Conservation (phyloP, 169 alveolate species). For the Plasmodium gonderi region DNA sequence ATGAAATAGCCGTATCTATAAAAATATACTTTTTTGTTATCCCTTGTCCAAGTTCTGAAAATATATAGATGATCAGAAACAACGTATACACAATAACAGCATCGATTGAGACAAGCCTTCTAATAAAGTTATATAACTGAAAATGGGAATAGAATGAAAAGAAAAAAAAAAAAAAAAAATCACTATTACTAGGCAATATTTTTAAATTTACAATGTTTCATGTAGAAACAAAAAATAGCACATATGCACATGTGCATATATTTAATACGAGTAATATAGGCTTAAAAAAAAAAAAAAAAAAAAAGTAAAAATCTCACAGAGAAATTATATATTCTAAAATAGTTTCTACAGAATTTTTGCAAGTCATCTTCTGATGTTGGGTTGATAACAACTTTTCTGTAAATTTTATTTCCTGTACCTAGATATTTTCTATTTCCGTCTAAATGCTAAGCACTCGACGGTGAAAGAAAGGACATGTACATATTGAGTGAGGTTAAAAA, state of each 20-base stretch:
- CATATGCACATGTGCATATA: not conserved
- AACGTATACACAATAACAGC: slow-evolving; percentile 56
- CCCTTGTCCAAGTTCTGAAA: slow-evolving; percentile 62
- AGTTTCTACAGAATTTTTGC: slow-evolving; percentile 72
- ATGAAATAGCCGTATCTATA: slow-evolving; percentile 50
- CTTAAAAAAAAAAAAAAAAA: slow-evolving; percentile 1
- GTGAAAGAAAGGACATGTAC: not conserved
- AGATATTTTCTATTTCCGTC: slow-evolving; percentile 45
- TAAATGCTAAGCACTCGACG: not conserved
- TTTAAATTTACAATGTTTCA: not conserved
- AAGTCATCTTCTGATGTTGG: slow-evolving; percentile 75
- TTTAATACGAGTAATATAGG: not conserved
- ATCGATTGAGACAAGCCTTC: slow-evolving; percentile 61
- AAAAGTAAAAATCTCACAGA: slow-evolving; percentile 55
- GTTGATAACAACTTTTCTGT: slow-evolving; percentile 74
- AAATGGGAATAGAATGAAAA: not conserved
- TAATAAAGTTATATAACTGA: slow-evolving; percentile 53
- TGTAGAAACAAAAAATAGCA: slow-evolving; percentile 8
- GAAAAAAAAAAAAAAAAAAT: slow-evolving; percentile 16
- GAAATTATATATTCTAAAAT: slow-evolving; percentile 69
- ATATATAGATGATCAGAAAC: slow-evolving; percentile 52
- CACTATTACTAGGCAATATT: not conserved
- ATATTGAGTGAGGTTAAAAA: not conserved
- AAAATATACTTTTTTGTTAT: slow-evolving; percentile 23
- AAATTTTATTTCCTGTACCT: slow-evolving; percentile 38